Conservation (phyloP, 306 rosid genomes). For the Cucurbita maxima region DNA sequence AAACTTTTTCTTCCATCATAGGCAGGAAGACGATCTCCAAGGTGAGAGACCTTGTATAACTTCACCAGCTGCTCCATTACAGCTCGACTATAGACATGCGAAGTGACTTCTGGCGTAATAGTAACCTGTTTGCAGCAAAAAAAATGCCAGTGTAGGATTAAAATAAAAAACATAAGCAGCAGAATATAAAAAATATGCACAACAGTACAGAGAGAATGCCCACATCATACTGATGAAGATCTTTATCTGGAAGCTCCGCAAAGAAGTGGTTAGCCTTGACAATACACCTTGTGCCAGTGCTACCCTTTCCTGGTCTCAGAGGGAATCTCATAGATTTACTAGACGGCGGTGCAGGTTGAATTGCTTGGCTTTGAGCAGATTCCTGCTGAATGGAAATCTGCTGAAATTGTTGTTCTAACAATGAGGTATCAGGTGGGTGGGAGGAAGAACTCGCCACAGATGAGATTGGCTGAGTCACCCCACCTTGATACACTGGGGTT, state of each 20-base stretch:
- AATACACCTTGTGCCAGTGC: conserved; percentile 36
- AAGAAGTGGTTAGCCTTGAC: conserved; percentile 94
- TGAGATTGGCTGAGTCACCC: conserved; percentile 29
- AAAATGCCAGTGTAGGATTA: neutral
- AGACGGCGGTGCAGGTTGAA: conserved; percentile 38
- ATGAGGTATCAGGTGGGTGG: conserved; percentile 21
- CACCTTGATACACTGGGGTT: conserved; percentile 50
- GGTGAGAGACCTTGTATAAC: conserved; percentile 54
- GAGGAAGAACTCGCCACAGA: conserved; percentile 61
- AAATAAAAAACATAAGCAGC: neutral
- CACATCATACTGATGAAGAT: conserved; percentile 94
- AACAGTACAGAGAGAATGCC: conserved; percentile 12
- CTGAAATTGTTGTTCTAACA: conserved; percentile 22
- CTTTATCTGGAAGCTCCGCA: conserved; percentile 79
- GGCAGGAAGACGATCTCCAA: conserved; percentile 78
- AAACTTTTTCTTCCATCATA: conserved; percentile 96
- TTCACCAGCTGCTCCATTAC: conserved; percentile 70
- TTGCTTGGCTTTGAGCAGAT: conserved; percentile 18
- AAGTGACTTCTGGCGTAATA: conserved; percentile 74
- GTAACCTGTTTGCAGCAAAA: conserved; percentile 42
- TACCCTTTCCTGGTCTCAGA: conserved; percentile 85
- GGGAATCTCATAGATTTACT: conserved; percentile 91
- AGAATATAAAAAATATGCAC: neutral
- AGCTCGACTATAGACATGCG: conserved; percentile 82
- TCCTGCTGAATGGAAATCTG: conserved; percentile 29